phyloP scores from a whole-genome alignment of 176 grass and related monocot species.

The Oryza officinalis region DNA sequence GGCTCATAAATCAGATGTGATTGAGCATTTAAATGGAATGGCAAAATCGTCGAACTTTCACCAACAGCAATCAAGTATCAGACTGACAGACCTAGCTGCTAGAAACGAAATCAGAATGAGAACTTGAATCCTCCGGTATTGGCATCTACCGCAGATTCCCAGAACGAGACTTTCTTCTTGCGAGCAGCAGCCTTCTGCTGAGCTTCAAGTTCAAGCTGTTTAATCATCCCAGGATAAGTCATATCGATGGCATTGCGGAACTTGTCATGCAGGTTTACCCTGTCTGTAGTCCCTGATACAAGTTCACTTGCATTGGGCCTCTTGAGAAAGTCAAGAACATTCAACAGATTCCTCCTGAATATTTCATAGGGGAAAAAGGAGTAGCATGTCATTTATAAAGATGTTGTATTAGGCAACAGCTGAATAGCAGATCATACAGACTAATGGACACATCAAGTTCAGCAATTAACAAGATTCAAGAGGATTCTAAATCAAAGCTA shows the following conservation, averaged over 20 bases:
- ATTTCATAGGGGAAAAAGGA: slow-evolving; percentile 2
- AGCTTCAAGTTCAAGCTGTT: slow-evolving; percentile 62
- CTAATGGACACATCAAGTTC: neutral
- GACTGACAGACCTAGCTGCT: neutral
- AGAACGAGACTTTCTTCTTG: slow-evolving; percentile 72
- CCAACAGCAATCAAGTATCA: neutral
- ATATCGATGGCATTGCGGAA: slow-evolving; percentile 63
- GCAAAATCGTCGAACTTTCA: neutral
- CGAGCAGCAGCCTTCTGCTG: slow-evolving; percentile 60
- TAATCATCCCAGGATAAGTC: slow-evolving; percentile 65
- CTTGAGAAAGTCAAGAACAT: slow-evolving; percentile 87
- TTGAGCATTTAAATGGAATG: neutral
- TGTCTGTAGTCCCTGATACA: slow-evolving; percentile 83
- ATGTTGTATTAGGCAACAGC: neutral
- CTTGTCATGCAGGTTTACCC: slow-evolving; percentile 79
- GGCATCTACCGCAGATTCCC: slow-evolving; percentile 74
- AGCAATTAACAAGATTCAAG: neutral
- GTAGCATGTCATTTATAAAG: neutral
- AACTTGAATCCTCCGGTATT: slow-evolving; percentile 88
- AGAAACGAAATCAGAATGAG: slow-evolving; percentile 53
- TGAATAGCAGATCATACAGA: neutral
- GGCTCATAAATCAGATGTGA: neutral
- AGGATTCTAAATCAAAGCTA: neutral
- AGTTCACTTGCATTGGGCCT: slow-evolving; percentile 84
- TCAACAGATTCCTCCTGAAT: slow-evolving; percentile 87